These are phyloP conservation scores for Avena insularis DNA, from an alignment of 176 grass and related monocot species.

Conservation along the genomic window DNA sequence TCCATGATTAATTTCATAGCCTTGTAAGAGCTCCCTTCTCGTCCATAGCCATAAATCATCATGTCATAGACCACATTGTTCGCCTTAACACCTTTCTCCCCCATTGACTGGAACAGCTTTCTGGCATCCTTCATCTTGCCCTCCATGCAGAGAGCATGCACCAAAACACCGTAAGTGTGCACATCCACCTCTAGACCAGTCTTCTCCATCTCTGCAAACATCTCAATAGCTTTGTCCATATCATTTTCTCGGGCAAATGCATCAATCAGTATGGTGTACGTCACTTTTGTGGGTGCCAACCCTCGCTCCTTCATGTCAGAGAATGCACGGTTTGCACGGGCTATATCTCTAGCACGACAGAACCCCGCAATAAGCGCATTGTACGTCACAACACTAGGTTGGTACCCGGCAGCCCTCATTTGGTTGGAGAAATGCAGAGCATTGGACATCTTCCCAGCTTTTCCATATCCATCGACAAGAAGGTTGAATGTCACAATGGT, in stretches of 20 bases:
- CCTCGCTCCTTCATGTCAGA: constrained; percentile 68
- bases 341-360: constrained; percentile 57
- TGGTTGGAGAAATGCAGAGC: constrained; percentile 60
- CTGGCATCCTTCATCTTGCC: constrained; percentile 78
- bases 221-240: constrained; percentile 61
- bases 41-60: constrained; percentile 75
- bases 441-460: constrained; percentile 61
- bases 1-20: constrained; percentile 54
- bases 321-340: constrained; percentile 47
- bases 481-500: constrained; percentile 72
- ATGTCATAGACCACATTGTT: constrained; percentile 66
- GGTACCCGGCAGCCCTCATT: constrained; percentile 55
- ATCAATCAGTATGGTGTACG: constrained; percentile 75
- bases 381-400: constrained; percentile 62
- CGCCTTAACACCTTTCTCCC: constrained; percentile 52
- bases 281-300: constrained; percentile 63
- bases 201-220: constrained; percentile 59
- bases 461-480: constrained; percentile 66
- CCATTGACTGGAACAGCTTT: constrained; percentile 68
- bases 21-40: constrained; percentile 71
- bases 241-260: constrained; percentile 61
- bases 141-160: constrained; percentile 60
- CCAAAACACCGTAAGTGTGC: constrained; percentile 53
- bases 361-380: constrained; percentile 61
- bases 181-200: constrained; percentile 64